Base-by-base conservation (phyloP, 2,329 filamentous ascomycete species). In the Aureobasidium subglaciale region DNA sequence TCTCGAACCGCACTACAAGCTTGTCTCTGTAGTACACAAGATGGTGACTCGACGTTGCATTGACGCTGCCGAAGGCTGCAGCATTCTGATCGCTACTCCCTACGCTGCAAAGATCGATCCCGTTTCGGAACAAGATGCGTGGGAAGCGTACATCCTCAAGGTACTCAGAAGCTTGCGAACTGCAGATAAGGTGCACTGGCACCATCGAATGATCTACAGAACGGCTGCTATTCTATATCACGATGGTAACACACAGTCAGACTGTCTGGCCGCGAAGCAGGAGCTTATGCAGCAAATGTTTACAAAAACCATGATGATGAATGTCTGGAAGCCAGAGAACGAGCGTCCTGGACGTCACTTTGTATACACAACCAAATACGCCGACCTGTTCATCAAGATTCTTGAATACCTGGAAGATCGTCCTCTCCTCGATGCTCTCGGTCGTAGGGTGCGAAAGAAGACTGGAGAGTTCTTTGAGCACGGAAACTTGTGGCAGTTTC, bases 121-220 rank as follows among this genome's bases (percentile, higher is more conserved):
- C 49, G 69, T 79, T 63, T 63, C 78, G 68, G 65, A 78, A 67
- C 48, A 75, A 67, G 71, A 78, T 59, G 71, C 77, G 8, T 84
- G 80, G 73, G 79, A 82, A 45, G 64, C 73, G 1, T 88, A 88
- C 62, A 80, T 86, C 40, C 69, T 85, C 13, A 82, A 71, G 78
- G 81, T 84, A 0, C 68, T 85, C 46, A 81, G 79, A 62, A 75
- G 75, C 29, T 69, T 86, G 53, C 78, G 81, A 55, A 72, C 72
- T 32, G 90, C 90, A 59, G 91, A 96, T 71, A 95, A 95, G 74
- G 87, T 88, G 0, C 92, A 93, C 64, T 96, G 91, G 91, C 91
- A 96, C 66, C 91, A 96, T 68, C 86, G 91, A 18, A 90, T 96
- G 73, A 88, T 90, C 53, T 85, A 86, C 65, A 84, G 90, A 22